phyloP scores from a whole-genome alignment of 306 rosid genomes.

The Crotalaria pallida region DNA sequence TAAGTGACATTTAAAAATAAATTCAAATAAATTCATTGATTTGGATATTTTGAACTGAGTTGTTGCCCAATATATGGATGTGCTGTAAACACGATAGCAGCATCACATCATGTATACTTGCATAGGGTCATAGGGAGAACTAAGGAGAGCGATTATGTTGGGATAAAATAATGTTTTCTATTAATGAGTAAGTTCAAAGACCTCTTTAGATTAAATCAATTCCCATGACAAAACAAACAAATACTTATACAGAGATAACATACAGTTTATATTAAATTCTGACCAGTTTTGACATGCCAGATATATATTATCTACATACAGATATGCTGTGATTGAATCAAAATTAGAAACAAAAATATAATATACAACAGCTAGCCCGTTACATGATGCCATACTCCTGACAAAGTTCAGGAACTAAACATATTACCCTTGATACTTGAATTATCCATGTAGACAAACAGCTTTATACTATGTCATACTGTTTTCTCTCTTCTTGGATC shows the following conservation, averaged over 20 bases:
- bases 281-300: slow-evolving; percentile 28
- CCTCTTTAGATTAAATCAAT: neutral
- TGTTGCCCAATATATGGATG: too few relatives aligned
- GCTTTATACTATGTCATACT: slow-evolving; percentile 31
- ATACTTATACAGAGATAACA: neutral
- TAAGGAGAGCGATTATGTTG: too few relatives aligned
- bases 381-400: slow-evolving; percentile 15
- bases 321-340: slow-evolving; percentile 25
- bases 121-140: too few relatives aligned
- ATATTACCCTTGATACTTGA: neutral
- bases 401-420: neutral
- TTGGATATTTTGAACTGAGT: neutral
- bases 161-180: too few relatives aligned
- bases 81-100: too few relatives aligned
- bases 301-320: slow-evolving; percentile 35
- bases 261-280: slow-evolving; percentile 19
- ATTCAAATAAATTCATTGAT: neutral
- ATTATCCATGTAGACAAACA: neutral
- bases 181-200: too few relatives aligned
- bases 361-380: neutral
- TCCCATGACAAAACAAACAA: neutral
- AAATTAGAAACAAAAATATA: slow-evolving; percentile 9
- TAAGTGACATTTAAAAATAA: too few relatives aligned
- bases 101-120: too few relatives aligned
- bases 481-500: slow-evolving; percentile 91